Evolutionary conservation across 164 flowering plant genomes (phyloP), one percentile per base, ranked within the genome.

Genomic region (Pachysandra terminalis): DNA sequence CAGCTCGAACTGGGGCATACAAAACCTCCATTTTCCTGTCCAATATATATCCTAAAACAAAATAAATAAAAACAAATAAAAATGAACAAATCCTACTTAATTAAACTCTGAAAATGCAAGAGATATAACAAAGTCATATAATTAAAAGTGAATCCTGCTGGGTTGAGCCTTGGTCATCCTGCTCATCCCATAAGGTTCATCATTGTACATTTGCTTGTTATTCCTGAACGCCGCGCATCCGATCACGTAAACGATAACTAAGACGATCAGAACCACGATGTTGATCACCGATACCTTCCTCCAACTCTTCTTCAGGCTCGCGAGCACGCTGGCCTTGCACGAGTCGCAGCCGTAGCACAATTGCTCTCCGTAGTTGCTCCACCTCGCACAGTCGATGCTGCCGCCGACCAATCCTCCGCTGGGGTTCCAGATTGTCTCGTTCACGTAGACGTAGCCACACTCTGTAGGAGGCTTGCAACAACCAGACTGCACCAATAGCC

Each of bases 401-500:
- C 19, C 62, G 5, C 68, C 77, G 16, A 55, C 67, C 22, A 65
- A 17, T n/a, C 84, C 90, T 3, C 77, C 81, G 15, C 79, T 81
- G 0, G 73, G 40, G 58, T 26, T 64, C 98, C 98, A 95, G 0
- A 49, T 14, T 0, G 98, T 95, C 86, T 91, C 97, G 70, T 86
- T 90, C 51, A 56, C 57, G 61, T 87, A 90, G 2, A 56, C 54
- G 66, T 48, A 87, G 9, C 90, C 91, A 58, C 98, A 95, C 7
- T 80, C 89, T 12, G 96, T 80, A 0, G 89, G 98, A n/a, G 97
- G 98, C 79, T 95, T 95, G 86, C 97, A 95, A 68, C 98, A 95
- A 10, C 98, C 97, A 7, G 98, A 95, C 98, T 91, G 70, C 73
- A 78, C 14, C n/a, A n/a, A n/a, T n/a, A n/a, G n/a, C n/a, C n/a